These are phyloP conservation scores for Cyberlindnera veronae DNA, from an alignment of 805 yeast genomes.

Conservation along the genomic window DNA sequence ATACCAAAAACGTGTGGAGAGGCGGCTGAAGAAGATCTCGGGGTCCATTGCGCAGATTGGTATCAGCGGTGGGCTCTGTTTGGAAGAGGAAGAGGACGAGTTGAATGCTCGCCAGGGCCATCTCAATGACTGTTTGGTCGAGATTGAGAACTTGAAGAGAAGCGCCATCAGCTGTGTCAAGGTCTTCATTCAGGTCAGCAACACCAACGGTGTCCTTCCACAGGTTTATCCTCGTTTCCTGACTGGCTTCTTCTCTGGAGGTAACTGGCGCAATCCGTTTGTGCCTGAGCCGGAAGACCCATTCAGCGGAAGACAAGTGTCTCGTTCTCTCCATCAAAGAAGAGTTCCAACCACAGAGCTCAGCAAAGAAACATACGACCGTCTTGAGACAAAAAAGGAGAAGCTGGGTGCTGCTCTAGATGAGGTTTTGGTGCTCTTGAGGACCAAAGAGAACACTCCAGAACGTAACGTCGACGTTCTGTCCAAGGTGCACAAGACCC, in stretches of 20 bases:
- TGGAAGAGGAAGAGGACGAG: too few relatives aligned
- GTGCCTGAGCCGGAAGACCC: constrained; percentile 36
- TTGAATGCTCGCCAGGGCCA: constrained; percentile 25
- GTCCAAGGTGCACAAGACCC: constrained; percentile 48
- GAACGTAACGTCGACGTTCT: constrained; percentile 51
- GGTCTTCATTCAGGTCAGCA: constrained; percentile 28
- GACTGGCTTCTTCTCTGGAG: constrained; percentile 65
- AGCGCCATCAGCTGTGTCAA: constrained; percentile 29
- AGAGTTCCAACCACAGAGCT: constrained; percentile 42
- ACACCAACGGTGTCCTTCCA: constrained; percentile 39
- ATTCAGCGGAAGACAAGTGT: constrained; percentile 27
- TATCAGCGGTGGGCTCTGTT: constrained; percentile 60
- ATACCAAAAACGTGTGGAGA: constrained; percentile 44
- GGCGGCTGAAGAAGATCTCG: constrained; percentile 49
- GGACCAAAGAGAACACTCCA: constrained; percentile 35
- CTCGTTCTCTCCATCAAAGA: constrained; percentile 20
- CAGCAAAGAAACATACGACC: constrained; percentile 44
- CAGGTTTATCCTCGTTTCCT: constrained; percentile 69
- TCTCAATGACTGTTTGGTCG: constrained; percentile 37
- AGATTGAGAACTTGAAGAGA: constrained; percentile 35
- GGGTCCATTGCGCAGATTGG: constrained; percentile 58
- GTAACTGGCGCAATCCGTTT: constrained; percentile 76
- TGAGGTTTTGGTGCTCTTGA: constrained; percentile 41
- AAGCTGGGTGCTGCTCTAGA: constrained; percentile 38
- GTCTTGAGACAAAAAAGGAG: constrained; percentile 33